Evolutionary conservation across 1,284 basidiomycete species (phyloP).

Genomic region (Uromyces viciae-fabae): DNA sequence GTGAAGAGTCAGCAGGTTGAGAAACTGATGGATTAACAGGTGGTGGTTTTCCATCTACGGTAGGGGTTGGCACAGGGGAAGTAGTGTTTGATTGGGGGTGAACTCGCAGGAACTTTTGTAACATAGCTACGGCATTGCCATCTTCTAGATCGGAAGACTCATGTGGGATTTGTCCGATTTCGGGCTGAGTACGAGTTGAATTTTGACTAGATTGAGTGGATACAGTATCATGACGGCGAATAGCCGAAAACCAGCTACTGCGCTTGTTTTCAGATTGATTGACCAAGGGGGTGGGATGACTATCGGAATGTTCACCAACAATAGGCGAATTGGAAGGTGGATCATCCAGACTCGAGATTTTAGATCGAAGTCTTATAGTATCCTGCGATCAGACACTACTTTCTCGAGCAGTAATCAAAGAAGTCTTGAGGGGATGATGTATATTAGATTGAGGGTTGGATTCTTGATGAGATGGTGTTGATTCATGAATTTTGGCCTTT

Average conservation of each 20-base stretch:
- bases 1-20: conserved; percentile 35
- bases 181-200: conserved; percentile 4
- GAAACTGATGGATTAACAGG: background rate
- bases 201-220: conserved; percentile 24
- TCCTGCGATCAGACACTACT: background rate
- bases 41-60: background rate
- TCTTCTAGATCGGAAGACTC: conserved; percentile 27
- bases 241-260: conserved; percentile 38
- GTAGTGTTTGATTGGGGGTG: conserved; percentile 17
- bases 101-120: conserved; percentile 25
- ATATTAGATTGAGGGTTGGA: background rate
- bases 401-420: background rate
- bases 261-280: conserved; percentile 32
- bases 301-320: background rate
- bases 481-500: background rate
- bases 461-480: conserved; percentile 2
- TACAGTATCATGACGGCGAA: conserved; percentile 25
- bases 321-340: too few relatives aligned
- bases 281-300: background rate
- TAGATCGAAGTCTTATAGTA: conserved; percentile 11
- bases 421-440: background rate
- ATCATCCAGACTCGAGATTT: too few relatives aligned
- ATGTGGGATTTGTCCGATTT: background rate
- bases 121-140: conserved; percentile 28
- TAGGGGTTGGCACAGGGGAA: background rate